These are phyloP conservation scores for Gastrodia elata DNA, from an alignment of 106 monocot genomes.

Conservation along the genomic window DNA sequence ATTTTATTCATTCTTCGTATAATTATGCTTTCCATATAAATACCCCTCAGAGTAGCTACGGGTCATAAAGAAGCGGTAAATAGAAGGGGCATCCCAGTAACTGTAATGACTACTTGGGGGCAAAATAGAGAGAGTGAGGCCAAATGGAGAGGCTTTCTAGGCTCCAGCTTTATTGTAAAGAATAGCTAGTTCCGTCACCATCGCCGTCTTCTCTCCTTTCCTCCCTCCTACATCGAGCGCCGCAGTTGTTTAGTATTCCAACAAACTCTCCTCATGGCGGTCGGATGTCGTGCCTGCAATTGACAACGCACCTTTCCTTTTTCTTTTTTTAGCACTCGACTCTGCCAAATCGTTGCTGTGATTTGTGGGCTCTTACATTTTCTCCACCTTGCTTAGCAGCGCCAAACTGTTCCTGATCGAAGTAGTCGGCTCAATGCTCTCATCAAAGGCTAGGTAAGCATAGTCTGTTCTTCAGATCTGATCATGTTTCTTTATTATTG, in stretches of 20 bases:
- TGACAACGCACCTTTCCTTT: background rate
- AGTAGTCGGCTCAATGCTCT: background rate
- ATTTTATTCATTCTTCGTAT: too few species aligned
- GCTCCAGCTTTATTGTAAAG: background rate
- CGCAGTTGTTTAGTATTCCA: background rate
- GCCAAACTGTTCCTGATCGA: background rate
- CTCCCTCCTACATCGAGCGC: background rate
- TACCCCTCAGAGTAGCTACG: too few species aligned
- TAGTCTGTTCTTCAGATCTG: background rate
- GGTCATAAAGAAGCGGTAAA: too few species aligned
- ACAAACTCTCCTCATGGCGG: background rate
- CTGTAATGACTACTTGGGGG: background rate
- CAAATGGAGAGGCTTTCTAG: background rate
- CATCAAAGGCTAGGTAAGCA: constrained; percentile 6
- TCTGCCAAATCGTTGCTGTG: background rate
- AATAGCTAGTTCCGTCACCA: background rate
- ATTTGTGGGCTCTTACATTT: background rate
- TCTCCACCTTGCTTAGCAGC: background rate
- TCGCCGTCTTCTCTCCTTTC: background rate
- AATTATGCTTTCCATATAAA: too few species aligned
- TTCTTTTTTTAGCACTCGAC: background rate
- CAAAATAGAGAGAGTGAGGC: background rate
- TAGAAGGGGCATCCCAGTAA: background rate
- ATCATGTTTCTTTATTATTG: background rate
- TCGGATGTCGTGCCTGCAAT: background rate